phyloP scores from a whole-genome alignment of 1,284 basidiomycete species.

The Cryptococcus floricola region DNA sequence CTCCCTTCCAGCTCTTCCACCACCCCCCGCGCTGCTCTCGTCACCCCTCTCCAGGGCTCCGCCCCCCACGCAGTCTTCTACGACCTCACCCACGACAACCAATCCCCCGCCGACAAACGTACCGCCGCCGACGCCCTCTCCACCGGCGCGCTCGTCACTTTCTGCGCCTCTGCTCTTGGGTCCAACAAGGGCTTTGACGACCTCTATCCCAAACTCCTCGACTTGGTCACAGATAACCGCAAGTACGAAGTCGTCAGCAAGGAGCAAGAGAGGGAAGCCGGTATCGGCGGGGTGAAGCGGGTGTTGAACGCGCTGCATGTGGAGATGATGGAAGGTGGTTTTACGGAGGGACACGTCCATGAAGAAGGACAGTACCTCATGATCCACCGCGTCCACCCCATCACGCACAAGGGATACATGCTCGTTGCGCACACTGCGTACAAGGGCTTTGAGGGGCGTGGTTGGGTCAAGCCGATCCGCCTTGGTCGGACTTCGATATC shows the following conservation, averaged over 20 bases:
- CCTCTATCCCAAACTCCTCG: constrained; percentile 83
- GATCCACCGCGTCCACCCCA: constrained; percentile 81
- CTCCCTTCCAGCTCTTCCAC: constrained; percentile 61
- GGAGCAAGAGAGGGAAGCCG: constrained; percentile 49
- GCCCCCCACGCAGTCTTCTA: constrained; percentile 86
- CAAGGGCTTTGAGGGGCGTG: constrained; percentile 73
- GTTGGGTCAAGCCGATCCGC: constrained; percentile 73
- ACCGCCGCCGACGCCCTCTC: constrained; percentile 90
- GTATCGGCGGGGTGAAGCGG: constrained; percentile 74
- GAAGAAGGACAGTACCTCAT: constrained; percentile 94
- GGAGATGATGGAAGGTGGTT: constrained; percentile 80
- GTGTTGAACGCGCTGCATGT: constrained; percentile 79
- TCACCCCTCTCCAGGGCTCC: constrained; percentile 77
- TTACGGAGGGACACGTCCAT: constrained; percentile 86
- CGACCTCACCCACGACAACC: constrained; percentile 94
- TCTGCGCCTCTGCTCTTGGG: constrained; percentile 78
- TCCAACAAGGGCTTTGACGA: constrained; percentile 96
- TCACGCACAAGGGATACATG: constrained; percentile 85
- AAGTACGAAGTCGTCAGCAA: constrained; percentile 64
- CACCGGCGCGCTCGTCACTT: constrained; percentile 80
- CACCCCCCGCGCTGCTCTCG: constrained; percentile 64
- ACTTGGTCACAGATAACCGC: constrained; percentile 78
- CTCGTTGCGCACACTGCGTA: constrained; percentile 88
- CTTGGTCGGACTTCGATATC: constrained; percentile 71
- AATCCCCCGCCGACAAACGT: constrained; percentile 79